A percentile compares a stretch with the other conserved stretches of the same genome.
These are phyloP conservation scores for Claviceps humidiphila DNA, from an alignment of 2,329 filamentous ascomycete species.

Conservation along the genomic window DNA sequence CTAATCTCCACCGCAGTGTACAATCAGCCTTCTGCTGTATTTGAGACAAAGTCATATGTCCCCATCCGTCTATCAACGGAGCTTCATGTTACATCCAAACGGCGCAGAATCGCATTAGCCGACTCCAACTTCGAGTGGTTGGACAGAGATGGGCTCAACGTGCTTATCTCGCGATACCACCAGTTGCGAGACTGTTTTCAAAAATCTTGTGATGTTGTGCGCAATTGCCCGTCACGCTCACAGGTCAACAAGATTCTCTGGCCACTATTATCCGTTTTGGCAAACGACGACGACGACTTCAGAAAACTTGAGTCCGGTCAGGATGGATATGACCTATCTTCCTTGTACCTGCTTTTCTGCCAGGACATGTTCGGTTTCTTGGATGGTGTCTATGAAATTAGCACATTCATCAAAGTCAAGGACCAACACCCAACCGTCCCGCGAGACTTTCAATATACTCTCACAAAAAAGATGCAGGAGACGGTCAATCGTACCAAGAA, in stretches of 20 bases:
- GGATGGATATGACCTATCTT: constrained; percentile 10
- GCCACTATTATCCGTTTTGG: constrained; percentile 11
- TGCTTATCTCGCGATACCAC: constrained; percentile 13
- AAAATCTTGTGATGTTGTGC: constrained; percentile 11
- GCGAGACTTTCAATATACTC: constrained; percentile 10
- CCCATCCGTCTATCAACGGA: not conserved
- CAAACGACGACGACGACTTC: constrained; percentile 12
- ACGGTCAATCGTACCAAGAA: constrained; percentile 11
- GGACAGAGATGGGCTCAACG: constrained; percentile 11
- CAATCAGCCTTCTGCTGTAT: constrained; percentile 13
- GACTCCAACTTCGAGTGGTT: constrained; percentile 14
- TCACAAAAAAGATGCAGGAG: constrained; percentile 6
- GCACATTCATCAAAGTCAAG: constrained; percentile 15
- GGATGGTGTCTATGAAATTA: constrained; percentile 16
- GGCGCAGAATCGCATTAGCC: constrained; percentile 13
- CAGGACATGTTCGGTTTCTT: constrained; percentile 10
- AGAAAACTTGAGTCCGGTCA: constrained; percentile 6
- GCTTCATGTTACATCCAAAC: constrained; percentile 15
- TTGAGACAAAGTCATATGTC: constrained; percentile 13
- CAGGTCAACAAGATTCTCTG: constrained; percentile 14
- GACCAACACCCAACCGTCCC: constrained; percentile 14
- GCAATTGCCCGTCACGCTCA: constrained; percentile 8
- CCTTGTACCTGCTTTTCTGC: constrained; percentile 12
- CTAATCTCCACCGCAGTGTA: constrained; percentile 1
- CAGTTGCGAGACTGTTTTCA: constrained; percentile 12